Conservation (phyloP, 225 moss, liverwort and hornwort genomes). For the Sphagnum contortum region DNA sequence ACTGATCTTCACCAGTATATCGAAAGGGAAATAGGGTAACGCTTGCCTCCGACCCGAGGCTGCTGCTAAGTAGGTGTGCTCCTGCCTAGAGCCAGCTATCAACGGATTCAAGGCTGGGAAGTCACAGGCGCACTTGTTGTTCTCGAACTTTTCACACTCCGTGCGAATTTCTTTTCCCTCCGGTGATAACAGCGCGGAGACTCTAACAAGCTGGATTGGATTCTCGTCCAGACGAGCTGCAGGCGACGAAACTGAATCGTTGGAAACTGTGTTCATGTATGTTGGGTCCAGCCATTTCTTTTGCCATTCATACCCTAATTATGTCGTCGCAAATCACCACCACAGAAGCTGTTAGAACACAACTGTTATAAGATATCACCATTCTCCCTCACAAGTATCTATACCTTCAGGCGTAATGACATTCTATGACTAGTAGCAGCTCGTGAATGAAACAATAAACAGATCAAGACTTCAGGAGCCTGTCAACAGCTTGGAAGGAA, state of each 20-base stretch:
- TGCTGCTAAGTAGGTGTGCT: conserved; percentile 17
- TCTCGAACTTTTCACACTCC: conserved; percentile 12
- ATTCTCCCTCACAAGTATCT: too few relatives aligned
- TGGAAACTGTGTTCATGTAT: conserved; percentile 14
- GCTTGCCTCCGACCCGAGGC: conserved; percentile 15
- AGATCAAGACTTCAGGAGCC: too few relatives aligned
- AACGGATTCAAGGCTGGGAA: conserved; percentile 24
- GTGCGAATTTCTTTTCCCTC: conserved; percentile 9
- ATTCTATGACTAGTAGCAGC: too few relatives aligned
- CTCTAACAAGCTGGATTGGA: conserved; percentile 12
- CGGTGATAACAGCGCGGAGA: conserved; percentile 6
- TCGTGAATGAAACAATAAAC: too few relatives aligned
- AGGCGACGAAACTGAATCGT: too few relatives aligned
- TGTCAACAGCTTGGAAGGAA: too few relatives aligned
- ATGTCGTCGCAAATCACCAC: too few relatives aligned
- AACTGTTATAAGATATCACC: too few relatives aligned
- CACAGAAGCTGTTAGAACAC: too few relatives aligned
- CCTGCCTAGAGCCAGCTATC: conserved; percentile 10
- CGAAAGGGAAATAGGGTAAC: conserved; percentile 28
- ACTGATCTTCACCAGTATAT: conserved; percentile 19
- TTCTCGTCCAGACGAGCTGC: neutral
- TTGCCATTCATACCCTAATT: conserved; percentile 20
- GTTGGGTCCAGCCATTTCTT: conserved; percentile 23
- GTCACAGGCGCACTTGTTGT: conserved; percentile 20
- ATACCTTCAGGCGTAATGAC: too few relatives aligned